Evolutionary conservation across 768 basidiomycete species (phyloP).

Genomic region (Mycena polygramma): DNA sequence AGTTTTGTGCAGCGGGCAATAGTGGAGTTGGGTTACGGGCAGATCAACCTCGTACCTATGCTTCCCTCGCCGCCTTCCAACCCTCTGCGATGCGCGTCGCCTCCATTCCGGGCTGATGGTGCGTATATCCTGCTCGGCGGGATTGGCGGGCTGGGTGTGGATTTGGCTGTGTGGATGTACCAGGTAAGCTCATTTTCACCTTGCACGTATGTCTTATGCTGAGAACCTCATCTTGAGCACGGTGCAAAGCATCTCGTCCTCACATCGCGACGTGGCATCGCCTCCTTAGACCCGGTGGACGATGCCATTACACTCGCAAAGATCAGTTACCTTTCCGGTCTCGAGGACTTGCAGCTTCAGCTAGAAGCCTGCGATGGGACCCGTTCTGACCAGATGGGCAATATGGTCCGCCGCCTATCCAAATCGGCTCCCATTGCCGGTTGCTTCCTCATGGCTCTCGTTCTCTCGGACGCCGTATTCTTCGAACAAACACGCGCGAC

Average conservation of each 20-base stretch:
- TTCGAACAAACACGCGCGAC: constrained; percentile 13
- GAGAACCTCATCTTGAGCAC: background rate
- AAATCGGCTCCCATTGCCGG: constrained; percentile 7
- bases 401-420: background rate
- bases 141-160: constrained; percentile 12
- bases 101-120: background rate
- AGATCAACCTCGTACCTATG: background rate
- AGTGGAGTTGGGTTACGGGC: too few species aligned
- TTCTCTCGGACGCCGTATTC: constrained; percentile 20
- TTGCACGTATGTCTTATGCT: background rate
- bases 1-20: background rate
- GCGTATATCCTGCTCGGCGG: constrained; percentile 12
- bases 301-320: constrained; percentile 16
- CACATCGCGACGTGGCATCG: constrained; percentile 12
- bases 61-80: background rate
- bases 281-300: constrained; percentile 3
- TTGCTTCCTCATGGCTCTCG: constrained; percentile 21
- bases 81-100: background rate
- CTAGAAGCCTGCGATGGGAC: constrained; percentile 20
- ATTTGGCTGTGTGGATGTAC: constrained; percentile 22
- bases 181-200: background rate
- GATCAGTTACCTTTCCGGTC: background rate
- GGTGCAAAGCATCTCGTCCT: constrained; percentile 20
- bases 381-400: background rate
- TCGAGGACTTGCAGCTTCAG: background rate